Base-by-base conservation (phyloP, 768 basidiomycete genomes). In the Lentinula boryana region DNA sequence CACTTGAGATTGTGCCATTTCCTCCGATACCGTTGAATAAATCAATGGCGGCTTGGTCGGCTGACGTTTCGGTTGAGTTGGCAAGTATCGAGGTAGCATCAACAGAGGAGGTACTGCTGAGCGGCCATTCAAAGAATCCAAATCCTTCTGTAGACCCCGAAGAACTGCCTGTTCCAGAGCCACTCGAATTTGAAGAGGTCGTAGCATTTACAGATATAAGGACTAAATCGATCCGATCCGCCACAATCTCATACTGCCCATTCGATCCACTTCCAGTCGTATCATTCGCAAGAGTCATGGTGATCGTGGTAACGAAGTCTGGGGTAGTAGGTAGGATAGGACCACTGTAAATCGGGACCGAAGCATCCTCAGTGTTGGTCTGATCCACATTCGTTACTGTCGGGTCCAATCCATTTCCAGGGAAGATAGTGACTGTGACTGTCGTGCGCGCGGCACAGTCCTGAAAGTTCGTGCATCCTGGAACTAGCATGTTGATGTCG, bases 81-180 rank as follows among this genome's bases (percentile, higher is more conserved):
- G 86, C 76, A 46, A 95, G 75, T 2, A 75, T 69, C 10, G 81
- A 74, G 3, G 85, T 85, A 6, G 86, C 88, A 67, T 92, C 87
- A 23, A 80, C 71, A 36, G 74, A 71, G 2, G 70, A 60, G 1
- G 73, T 71, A 9, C 74, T 70, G 57, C 73, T 74, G 35, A 88
- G 73, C 23, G 88, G 85, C 91, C 91, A 98, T 71, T 98, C 96
- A 64, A 91, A 87, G 66, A 97, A 87, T 12, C 96, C 96, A 68
- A 92, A 95, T 2, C 86, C 85, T 21, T 70, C 76, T 40, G 77
- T 76, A 12, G 74, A 70, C 43, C 71, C 73, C 62, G 64, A 61
- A 13, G 65, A 64, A 32, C 67, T 71, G 38, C 70, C 66, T 27
- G 75, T 71, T 2, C 73, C 69, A 46, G 69, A 74, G 6, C 73